Evolutionary conservation across 805 yeast genomes (phyloP).

Genomic region (Hanseniaspora clermontiae): DNA sequence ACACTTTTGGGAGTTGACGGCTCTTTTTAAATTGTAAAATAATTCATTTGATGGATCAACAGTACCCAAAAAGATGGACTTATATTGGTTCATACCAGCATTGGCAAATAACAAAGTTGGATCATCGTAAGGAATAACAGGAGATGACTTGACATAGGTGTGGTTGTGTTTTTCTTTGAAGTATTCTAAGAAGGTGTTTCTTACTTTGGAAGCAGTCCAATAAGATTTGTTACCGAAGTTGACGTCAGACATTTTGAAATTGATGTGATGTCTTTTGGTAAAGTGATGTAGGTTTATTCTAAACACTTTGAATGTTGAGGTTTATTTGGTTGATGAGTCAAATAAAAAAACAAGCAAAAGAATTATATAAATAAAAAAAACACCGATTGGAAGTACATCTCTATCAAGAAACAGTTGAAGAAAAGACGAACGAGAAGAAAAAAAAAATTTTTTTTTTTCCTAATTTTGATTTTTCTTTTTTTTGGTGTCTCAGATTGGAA

Average conservation of each 20-base stretch:
- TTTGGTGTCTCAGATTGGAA: no score
- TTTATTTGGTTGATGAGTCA: not conserved
- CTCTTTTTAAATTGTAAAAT: conserved; percentile 70
- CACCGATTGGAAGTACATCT: no score
- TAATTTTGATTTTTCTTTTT: no score
- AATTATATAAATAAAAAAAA: no score
- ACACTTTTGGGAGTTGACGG: conserved; percentile 93
- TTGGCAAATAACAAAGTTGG: conserved; percentile 93
- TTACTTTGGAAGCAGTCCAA: conserved; percentile 46
- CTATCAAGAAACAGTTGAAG: no score
- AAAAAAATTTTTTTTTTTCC: no score
- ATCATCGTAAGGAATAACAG: conserved; percentile 95
- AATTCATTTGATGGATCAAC: conserved; percentile 82
- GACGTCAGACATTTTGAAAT: not conserved
- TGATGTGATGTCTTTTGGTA: not conserved
- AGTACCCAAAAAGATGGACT: conserved; percentile 93
- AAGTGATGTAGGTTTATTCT: conserved; percentile 15
- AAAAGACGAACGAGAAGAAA: no score
- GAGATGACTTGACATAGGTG: conserved; percentile 78
- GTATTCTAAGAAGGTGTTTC: conserved; percentile 73
- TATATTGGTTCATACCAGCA: conserved; percentile 99
- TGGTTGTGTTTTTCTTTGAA: conserved; percentile 53
- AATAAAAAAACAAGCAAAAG: no score
- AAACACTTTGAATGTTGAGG: not conserved
- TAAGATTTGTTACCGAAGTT: conserved; percentile 28